phyloP scores from a whole-genome alignment of 495 filamentous ascomycete species.

The Pseudomonodictys pantanalensis region DNA sequence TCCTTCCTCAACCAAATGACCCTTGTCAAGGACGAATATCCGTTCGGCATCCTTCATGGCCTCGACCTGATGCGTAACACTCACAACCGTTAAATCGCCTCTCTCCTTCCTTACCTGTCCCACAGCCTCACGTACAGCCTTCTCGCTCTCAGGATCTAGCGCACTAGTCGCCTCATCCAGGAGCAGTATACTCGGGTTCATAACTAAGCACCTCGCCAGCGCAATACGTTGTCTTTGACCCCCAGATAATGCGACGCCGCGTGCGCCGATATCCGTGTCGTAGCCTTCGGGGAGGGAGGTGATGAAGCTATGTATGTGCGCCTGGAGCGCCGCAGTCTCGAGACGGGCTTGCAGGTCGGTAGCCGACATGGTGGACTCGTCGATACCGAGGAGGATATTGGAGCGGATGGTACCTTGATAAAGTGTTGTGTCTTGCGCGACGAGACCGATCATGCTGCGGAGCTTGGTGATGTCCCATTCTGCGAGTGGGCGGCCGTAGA shows the following conservation, averaged over 20 bases:
- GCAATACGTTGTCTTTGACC: constrained; percentile 45
- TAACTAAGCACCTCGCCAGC: constrained; percentile 49
- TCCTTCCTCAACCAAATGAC: constrained; percentile 69
- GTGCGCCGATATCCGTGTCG: constrained; percentile 39
- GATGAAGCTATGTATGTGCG: constrained; percentile 91
- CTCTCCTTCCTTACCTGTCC: constrained; percentile 49
- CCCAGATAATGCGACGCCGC: constrained; percentile 40
- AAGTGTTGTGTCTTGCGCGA: constrained; percentile 80
- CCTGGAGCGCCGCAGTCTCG: constrained; percentile 72
- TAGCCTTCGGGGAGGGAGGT: constrained; percentile 35
- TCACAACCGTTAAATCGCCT: constrained; percentile 56
- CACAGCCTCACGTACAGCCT: constrained; percentile 82
- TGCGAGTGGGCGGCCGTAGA: constrained; percentile 22
- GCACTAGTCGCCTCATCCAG: constrained; percentile 87
- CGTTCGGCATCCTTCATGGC: constrained; percentile 83
- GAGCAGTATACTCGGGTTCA: constrained; percentile 75
- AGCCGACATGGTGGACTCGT: constrained; percentile 61
- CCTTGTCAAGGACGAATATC: constrained; percentile 76
- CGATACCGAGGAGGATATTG: constrained; percentile 62
- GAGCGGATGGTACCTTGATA: constrained; percentile 83
- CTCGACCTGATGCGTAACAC: constrained; percentile 81
- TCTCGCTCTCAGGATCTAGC: constrained; percentile 83
- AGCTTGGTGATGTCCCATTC: constrained; percentile 45
- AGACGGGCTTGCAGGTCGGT: constrained; percentile 50
- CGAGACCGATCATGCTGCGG: constrained; percentile 69